These are phyloP conservation scores for Solanum hybrid DNA, from an alignment of 305 asterid genomes.

Conservation along the genomic window DNA sequence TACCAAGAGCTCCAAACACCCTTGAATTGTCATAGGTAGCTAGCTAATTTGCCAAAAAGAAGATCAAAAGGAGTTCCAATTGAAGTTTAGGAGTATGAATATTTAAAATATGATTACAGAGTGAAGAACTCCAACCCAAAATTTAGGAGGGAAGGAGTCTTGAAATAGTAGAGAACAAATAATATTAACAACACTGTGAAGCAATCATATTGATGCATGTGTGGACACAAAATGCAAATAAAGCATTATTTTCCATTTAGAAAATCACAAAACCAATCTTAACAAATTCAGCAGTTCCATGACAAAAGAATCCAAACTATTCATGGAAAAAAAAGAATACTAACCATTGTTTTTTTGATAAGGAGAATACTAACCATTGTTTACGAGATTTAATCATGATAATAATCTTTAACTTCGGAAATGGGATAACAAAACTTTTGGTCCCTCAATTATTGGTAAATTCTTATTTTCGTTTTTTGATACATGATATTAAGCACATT, in stretches of 20 bases:
- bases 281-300: not conserved
- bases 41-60: not conserved
- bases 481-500: not conserved
- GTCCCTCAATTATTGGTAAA: not conserved
- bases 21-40: not conserved
- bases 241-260: not conserved
- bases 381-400: not conserved
- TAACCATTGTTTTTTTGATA: not conserved
- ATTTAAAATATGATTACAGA: not conserved
- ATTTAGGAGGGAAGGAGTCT: not conserved
- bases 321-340: not conserved
- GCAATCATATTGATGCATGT: not conserved
- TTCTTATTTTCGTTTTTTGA: not conserved
- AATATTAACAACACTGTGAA: not conserved
- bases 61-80: not conserved
- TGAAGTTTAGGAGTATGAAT: not conserved
- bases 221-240: not conserved
- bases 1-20: not conserved
- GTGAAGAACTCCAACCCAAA: not conserved
- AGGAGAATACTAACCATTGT: not conserved
- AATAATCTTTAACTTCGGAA: not conserved
- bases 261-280: not conserved
- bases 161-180: not conserved
- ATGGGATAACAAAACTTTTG: not conserved
- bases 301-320: not conserved